Evolutionary conservation across 192 early-diverging fungal species (phyloP).

Genomic region (Coemansia sp.): DNA sequence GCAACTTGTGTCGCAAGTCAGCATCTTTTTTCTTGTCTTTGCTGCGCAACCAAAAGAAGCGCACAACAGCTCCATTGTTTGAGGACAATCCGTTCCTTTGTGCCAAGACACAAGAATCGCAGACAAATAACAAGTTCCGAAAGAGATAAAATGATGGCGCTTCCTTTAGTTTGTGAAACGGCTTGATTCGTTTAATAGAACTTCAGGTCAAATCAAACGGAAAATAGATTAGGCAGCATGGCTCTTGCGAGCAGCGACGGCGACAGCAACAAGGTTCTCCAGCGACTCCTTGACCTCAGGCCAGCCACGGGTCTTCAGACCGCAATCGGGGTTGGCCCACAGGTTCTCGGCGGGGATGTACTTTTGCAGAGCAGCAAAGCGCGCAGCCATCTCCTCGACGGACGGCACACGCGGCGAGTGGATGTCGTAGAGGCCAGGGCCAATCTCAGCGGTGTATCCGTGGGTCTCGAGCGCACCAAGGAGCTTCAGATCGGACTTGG

Average conservation of each 20-base stretch:
- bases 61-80: no score
- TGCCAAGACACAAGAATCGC: no score
- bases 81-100: no score
- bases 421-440: conserved; percentile 98
- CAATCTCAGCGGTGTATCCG: conserved; percentile 87
- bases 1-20: no score
- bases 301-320: conserved; percentile 96
- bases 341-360: conserved; percentile 77
- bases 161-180: no score
- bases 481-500: conserved; percentile 96
- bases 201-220: background rate
- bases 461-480: conserved; percentile 80
- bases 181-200: no score
- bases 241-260: conserved; percentile 61
- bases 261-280: conserved; percentile 82
- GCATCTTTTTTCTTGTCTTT: no score
- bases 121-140: no score
- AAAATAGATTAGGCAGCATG: conserved; percentile 10
- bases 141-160: no score
- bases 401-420: conserved; percentile 97
- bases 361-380: conserved; percentile 79
- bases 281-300: conserved; percentile 84
- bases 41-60: no score
- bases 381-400: conserved; percentile 81
- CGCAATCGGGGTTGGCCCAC: conserved; percentile 99